phyloP scores from a whole-genome alignment of 2,329 filamentous ascomycete genomes.

The Xylariaceae sp. region DNA sequence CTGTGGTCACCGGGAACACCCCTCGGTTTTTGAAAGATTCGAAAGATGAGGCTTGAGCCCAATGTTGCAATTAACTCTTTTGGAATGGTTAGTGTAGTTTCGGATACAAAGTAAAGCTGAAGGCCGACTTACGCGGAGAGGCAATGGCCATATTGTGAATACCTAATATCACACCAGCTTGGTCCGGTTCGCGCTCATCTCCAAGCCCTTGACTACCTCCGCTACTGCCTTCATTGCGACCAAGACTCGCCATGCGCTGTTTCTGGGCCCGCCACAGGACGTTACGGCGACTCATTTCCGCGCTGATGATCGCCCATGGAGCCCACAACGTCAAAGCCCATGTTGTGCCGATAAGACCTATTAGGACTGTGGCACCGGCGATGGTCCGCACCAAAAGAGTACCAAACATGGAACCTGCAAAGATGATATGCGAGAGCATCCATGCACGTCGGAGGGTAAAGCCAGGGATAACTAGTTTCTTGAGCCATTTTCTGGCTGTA shows the following conservation, averaged over 20 bases:
- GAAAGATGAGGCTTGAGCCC: conserved; percentile 79
- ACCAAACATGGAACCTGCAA: conserved; percentile 74
- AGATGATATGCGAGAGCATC: conserved; percentile 81
- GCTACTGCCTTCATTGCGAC: conserved; percentile 12
- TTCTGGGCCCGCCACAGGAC: conserved; percentile 45
- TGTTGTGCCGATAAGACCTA: conserved; percentile 79
- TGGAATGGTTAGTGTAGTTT: no score
- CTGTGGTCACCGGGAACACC: conserved; percentile 81
- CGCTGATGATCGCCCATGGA: conserved; percentile 90
- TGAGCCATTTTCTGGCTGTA: conserved; percentile 51
- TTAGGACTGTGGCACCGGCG: conserved; percentile 67
- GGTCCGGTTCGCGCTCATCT: conserved; percentile 62
- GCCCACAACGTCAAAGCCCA: conserved; percentile 95
- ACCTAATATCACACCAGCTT: conserved; percentile 85
- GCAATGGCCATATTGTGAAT: conserved; percentile 96
- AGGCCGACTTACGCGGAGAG: no score
- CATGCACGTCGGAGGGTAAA: conserved; percentile 86
- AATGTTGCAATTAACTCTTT: conserved; percentile 89
- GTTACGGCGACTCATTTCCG: conserved; percentile 82
- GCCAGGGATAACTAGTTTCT: conserved; percentile 69
- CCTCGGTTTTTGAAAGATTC: conserved; percentile 78
- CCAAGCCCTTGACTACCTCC: conserved; percentile 42
- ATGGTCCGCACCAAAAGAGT: conserved; percentile 75
- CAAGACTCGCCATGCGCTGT: conserved; percentile 29
- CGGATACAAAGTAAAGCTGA: no score